Evolutionary conservation across 1,139 yeast genomes (phyloP), one percentile per base, ranked within the genome.

Genomic region (Geotrichum bryndzae): DNA sequence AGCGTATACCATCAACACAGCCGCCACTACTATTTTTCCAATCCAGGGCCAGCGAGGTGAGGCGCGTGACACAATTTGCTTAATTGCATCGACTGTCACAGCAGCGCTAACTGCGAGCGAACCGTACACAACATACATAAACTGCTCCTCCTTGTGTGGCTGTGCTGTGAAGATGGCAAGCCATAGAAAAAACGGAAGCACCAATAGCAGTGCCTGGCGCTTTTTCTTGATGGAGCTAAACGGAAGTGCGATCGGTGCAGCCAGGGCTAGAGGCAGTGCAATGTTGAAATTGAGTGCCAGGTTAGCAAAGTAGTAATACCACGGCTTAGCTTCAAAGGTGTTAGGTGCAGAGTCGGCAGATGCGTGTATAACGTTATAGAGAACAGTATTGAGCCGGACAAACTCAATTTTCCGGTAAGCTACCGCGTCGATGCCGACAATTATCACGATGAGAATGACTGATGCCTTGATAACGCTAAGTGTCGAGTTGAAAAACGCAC

Each of bases 121-220:
- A 4, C 92, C 87, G 72, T 92, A 92, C 0, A 89, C 80, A 10
- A 96, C 96, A 68, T 90, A 94, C 68, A 92, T 74, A 72, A 92
- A 94, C 64, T 98, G 79, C 72, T 92, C 98, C 72, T 92, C 98
- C 72, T 94, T 94, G 72, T 92, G 98, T 1, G 97, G 95, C 69
- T 91, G 97, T 7, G 75, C 66, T 62, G 81, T 79, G 71, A 92
- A 90, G 2, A 91, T 80, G 0, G 73, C 75, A 31, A 82, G 71
- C 98, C 98, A 92, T 0, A 88, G 58, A 3, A 81, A 62, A 41
- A 88, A 71, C 5, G 88, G 86, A 7, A 67, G 56, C 25, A 68
- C 52, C n/a, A 66, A 51, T 27, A 66, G 50, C 25, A 64, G 46
- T 23, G 62, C 38, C 3, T 54, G 51, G 15, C 38, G 35, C 23